Evolutionary conservation across 2,329 filamentous ascomycete species (phyloP), one percentile per base, ranked within the genome.

Genomic region (Coniosporium tulheliwenetii): DNA sequence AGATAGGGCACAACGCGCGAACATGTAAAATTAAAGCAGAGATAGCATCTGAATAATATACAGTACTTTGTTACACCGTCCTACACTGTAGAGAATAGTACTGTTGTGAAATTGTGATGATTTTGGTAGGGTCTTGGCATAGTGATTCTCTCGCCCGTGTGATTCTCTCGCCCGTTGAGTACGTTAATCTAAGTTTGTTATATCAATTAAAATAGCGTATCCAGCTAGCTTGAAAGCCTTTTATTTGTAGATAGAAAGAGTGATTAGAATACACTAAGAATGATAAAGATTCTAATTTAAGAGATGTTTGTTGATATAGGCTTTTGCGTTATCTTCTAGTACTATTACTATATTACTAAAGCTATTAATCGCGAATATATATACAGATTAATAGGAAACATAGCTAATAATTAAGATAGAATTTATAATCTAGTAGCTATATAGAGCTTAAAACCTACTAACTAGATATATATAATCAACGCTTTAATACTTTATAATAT

Each of bases 61-160:
- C n/a, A n/a, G n/a, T n/a, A n/a, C n/a, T n/a, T n/a, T n/a, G n/a
- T n/a, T n/a, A n/a, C n/a, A n/a, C n/a, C n/a, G n/a, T n/a, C n/a
- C n/a, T 50, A 39, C n/a, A 36, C 51, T 39, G 40, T 31, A 32
- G 45, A 51, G 10, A 49, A 46, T 41, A 48, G 30, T 3, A 54
- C 52, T 49, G 41, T 54, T 0, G 43, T 53, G 29, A 49, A 30
- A 30, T 42, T 45, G 29, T 54, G 52, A 43, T 41, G 52, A 15
- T 49, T 35, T 13, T 46, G 14, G 40, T 33, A n/a, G n/a, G n/a
- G n/a, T n/a, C n/a, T n/a, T n/a, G n/a, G n/a, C n/a, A n/a, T n/a
- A n/a, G n/a, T n/a, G n/a, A n/a, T n/a, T n/a, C n/a, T n/a, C n/a
- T n/a, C n/a, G n/a, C n/a, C n/a, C n/a, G n/a, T n/a, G n/a, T n/a